Percentiles rank a stretch among this genome's conserved stretches.
Evolutionary conservation across 805 yeast genomes (phyloP).

Genomic region (Kregervanrija pseudodelftensis): DNA sequence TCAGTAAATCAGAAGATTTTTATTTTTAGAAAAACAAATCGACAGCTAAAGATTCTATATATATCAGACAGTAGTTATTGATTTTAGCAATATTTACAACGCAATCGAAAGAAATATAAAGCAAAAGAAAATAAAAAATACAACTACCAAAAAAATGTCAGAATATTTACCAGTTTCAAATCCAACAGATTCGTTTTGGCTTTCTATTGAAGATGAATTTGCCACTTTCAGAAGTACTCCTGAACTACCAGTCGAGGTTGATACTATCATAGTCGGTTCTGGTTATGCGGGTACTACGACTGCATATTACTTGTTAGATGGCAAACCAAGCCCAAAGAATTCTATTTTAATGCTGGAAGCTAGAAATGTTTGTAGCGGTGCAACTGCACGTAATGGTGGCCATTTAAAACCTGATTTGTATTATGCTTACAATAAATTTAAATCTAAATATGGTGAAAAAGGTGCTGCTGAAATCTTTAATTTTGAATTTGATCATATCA

Average conservation of each 20-base stretch:
- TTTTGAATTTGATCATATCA: slow-evolving; percentile 31
- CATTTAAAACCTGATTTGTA: slow-evolving; percentile 34
- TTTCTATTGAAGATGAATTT: slow-evolving; percentile 15
- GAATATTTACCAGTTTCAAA: slow-evolving; percentile 14
- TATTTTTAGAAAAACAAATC: too few species aligned
- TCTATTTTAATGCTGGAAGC: slow-evolving; percentile 32
- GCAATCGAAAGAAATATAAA: too few species aligned
- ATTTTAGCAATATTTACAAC: too few species aligned
- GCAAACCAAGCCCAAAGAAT: slow-evolving; percentile 6
- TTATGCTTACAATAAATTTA: slow-evolving; percentile 11
- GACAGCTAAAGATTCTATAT: too few species aligned
- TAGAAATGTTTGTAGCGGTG: slow-evolving; percentile 32
- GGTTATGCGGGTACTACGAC: slow-evolving; percentile 39
- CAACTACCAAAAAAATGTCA: not conserved
- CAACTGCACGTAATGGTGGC: slow-evolving; percentile 45
- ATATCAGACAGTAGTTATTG: too few species aligned
- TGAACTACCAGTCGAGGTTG: slow-evolving; percentile 31
- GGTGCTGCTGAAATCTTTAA: slow-evolving; percentile 31
- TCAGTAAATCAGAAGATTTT: too few species aligned
- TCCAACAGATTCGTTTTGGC: slow-evolving; percentile 19
- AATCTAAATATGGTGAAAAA: slow-evolving; percentile 17
- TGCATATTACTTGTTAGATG: slow-evolving; percentile 28
- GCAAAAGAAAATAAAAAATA: too few species aligned
- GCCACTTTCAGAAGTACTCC: slow-evolving; percentile 11
- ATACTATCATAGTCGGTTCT: slow-evolving; percentile 35